A percentile compares a stretch with the other conserved stretches of the same genome.
These are phyloP conservation scores for Chrysopogon serrulatus DNA, from an alignment of 176 grass and related monocot species.

Conservation along the genomic window DNA sequence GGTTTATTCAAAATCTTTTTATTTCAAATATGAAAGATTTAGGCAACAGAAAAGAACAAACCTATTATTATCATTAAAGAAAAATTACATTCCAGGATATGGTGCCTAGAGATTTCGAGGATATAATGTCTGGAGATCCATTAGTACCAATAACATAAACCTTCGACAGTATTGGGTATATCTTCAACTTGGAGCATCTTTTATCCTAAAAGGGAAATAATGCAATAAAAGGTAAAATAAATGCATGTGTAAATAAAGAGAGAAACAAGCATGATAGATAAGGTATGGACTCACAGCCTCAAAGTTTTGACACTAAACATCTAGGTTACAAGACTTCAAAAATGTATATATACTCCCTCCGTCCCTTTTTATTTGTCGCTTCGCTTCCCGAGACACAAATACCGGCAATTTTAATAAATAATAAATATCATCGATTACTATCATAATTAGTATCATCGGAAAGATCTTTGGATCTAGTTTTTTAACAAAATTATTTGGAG, in stretches of 20 bases:
- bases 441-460: too few relatives aligned
- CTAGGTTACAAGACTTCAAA: not conserved
- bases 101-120: too few relatives aligned
- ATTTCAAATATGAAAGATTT: conserved; percentile 68
- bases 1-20: conserved; percentile 97
- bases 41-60: not conserved
- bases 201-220: conserved; percentile 63
- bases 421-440: too few relatives aligned
- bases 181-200: conserved; percentile 96
- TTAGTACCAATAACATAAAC: conserved; percentile 30
- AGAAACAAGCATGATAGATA: not conserved
- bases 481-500: too few relatives aligned
- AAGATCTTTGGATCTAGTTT: too few relatives aligned
- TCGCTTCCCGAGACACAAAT: too few relatives aligned
- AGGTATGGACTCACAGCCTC: not conserved
- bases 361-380: too few relatives aligned
- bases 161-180: conserved; percentile 97
- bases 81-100: not conserved
- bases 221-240: not conserved
- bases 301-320: not conserved
- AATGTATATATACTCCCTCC: not conserved
- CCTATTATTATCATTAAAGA: not conserved
- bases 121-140: not conserved
- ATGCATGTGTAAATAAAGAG: not conserved
- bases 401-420: too few relatives aligned